These are phyloP conservation scores for Thermomucor indicae-seudaticae DNA, from an alignment of 371 early-diverging fungal species.

Conservation along the genomic window DNA sequence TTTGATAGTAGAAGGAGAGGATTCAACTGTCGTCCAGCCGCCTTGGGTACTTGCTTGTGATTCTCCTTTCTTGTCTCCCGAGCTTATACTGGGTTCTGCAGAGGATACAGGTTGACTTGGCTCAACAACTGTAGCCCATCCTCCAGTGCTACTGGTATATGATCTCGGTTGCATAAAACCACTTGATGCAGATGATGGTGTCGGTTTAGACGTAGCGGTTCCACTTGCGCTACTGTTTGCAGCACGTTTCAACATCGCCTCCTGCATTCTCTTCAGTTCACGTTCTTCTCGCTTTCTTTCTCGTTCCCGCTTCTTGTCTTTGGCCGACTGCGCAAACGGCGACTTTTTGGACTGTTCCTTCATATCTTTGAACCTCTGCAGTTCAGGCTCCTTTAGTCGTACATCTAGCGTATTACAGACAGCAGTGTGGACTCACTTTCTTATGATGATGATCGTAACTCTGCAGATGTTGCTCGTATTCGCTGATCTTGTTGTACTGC, in stretches of 20 bases:
- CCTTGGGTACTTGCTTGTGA: background rate
- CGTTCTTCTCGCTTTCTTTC: slow-evolving; percentile 67
- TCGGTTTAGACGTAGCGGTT: background rate
- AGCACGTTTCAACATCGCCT: slow-evolving; percentile 54
- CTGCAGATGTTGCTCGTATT: slow-evolving; percentile 73
- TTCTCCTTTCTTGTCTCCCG: background rate
- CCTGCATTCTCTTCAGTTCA: slow-evolving; percentile 64
- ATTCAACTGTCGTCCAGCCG: background rate
- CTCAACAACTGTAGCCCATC: background rate
- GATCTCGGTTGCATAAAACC: background rate
- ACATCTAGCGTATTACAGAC: background rate
- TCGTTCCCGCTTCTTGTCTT: slow-evolving; percentile 55
- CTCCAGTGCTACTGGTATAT: background rate
- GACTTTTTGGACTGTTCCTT: slow-evolving; percentile 51
- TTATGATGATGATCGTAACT: slow-evolving; percentile 80
- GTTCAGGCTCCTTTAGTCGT: background rate
- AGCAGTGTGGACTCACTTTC: slow-evolving; percentile 35
- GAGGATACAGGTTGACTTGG: no score
- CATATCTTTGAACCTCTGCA: slow-evolving; percentile 77
- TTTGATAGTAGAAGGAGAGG: background rate
- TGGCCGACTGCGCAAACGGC: slow-evolving; percentile 24
- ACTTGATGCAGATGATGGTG: background rate
- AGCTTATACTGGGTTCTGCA: no score
- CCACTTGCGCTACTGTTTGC: background rate
- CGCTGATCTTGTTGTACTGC: slow-evolving; percentile 70